Evolutionary conservation across 768 basidiomycete genomes (phyloP).

Genomic region (Mycena galopus): DNA sequence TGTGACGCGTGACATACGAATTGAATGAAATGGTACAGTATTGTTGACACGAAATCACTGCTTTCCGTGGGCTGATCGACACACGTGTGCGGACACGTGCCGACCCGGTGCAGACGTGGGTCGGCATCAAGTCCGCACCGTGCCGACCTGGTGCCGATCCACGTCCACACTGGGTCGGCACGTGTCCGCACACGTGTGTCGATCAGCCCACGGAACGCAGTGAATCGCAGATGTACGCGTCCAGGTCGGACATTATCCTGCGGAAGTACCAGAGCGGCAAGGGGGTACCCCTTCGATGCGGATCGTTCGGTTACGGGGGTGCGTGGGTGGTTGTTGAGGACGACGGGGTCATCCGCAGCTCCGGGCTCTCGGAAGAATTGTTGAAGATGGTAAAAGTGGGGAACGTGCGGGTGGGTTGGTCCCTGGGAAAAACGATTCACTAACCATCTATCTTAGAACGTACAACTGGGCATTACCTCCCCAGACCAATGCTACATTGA

Average conservation of each 20-base stretch:
- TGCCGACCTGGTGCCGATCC: too few species aligned
- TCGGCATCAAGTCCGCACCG: too few species aligned
- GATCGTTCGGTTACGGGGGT: slow-evolving; percentile 10
- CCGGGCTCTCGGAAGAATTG: neutral
- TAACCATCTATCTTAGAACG: neutral
- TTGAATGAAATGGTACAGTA: too few species aligned
- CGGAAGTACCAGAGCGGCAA: neutral
- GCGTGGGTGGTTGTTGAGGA: slow-evolving; percentile 1
- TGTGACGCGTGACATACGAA: too few species aligned
- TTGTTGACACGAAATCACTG: neutral
- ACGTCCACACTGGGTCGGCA: too few species aligned
- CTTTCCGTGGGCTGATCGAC: too few species aligned
- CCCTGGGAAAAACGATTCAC: too few species aligned
- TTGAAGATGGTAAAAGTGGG: neutral
- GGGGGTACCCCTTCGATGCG: slow-evolving; percentile 3
- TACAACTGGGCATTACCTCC: neutral
- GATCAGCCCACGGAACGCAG: too few species aligned
- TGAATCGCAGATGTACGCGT: slow-evolving; percentile 9
- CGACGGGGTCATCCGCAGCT: neutral
- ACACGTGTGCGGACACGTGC: too few species aligned
- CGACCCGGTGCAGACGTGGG: too few species aligned
- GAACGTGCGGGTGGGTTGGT: neutral
- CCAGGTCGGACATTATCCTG: slow-evolving; percentile 2
- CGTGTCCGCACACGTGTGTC: too few species aligned
- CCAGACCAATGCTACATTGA: neutral